Evolutionary conservation across 352 stramenopile species (phyloP).

Genomic region (Globisporangium cederbergense): DNA sequence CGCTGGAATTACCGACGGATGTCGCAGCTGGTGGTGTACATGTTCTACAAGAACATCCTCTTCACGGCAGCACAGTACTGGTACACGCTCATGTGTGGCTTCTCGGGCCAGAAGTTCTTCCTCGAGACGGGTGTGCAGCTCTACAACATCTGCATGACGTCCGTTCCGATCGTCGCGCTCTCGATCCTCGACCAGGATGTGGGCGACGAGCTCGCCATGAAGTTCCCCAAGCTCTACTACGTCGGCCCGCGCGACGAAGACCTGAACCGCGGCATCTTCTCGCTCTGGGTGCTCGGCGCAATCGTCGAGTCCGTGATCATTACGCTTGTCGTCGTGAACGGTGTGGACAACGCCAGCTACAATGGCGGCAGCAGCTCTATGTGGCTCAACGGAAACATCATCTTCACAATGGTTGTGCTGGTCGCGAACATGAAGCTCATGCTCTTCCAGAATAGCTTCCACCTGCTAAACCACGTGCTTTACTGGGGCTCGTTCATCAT

Average conservation of each 20-base stretch:
- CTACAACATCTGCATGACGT: conserved; percentile 78
- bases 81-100: conserved; percentile 71
- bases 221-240: conserved; percentile 71
- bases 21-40: conserved; percentile 88
- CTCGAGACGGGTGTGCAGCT: conserved; percentile 73
- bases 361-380: conserved; percentile 44
- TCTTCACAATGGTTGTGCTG: conserved; percentile 77
- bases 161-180: conserved; percentile 60
- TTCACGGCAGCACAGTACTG: conserved; percentile 73
- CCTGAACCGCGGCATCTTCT: conserved; percentile 64
- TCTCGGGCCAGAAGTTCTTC: conserved; percentile 85
- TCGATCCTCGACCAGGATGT: conserved; percentile 80
- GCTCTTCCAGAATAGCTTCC: conserved; percentile 78
- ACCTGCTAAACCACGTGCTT: conserved; percentile 60
- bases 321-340: conserved; percentile 47
- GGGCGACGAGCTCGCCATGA: conserved; percentile 53
- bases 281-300: conserved; percentile 61
- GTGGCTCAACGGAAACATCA: conserved; percentile 78
- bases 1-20: conserved; percentile 90
- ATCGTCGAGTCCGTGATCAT: conserved; percentile 76
- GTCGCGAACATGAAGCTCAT: conserved; percentile 77
- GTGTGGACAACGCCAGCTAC: conserved; percentile 36
- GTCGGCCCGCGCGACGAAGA: conserved; percentile 59
- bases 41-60: conserved; percentile 93
- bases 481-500: conserved; percentile 58